Evolutionary conservation across 345 rosid genomes (phyloP).

Genomic region (Citropsis articulata): DNA sequence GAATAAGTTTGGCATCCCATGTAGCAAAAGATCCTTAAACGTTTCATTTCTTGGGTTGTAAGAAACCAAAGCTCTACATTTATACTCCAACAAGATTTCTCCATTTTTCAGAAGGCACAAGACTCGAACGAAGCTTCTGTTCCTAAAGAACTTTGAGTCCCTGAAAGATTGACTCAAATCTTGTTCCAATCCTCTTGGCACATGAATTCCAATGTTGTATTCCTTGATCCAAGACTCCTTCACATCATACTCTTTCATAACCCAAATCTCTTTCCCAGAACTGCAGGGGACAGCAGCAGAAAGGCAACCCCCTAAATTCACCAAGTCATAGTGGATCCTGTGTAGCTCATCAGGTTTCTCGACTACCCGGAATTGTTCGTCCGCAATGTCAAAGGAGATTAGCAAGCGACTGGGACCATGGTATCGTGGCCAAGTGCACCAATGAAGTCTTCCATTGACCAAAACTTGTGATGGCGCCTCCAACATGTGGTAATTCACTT

Average conservation of each 20-base stretch:
- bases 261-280: slow-evolving; percentile 19
- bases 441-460: not conserved
- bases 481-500: not conserved
- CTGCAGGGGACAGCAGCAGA: slow-evolving; percentile 12
- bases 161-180: not conserved
- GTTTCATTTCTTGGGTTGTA: not conserved
- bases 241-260: slow-evolving; percentile 25
- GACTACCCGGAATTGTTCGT: slow-evolving; percentile 26
- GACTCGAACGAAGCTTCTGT: not conserved
- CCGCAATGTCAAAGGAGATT: slow-evolving; percentile 23
- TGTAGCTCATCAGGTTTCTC: slow-evolving; percentile 10
- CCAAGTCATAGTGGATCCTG: not conserved
- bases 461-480: slow-evolving; percentile 7
- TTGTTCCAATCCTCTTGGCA: slow-evolving; percentile 20
- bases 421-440: not conserved
- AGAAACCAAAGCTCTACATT: slow-evolving; percentile 8
- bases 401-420: not conserved
- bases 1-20: not conserved
- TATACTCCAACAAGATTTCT: slow-evolving; percentile 3
- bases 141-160: not conserved
- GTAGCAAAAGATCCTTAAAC: slow-evolving; percentile 4
- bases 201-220: slow-evolving; percentile 14
- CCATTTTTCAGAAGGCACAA: slow-evolving; percentile 9
- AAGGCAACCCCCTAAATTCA: slow-evolving; percentile 26
- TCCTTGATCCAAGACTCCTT: slow-evolving; percentile 33